A percentile compares a stretch with the other conserved stretches of the same genome.
Conservation (phyloP, 768 basidiomycete genomes). For the Amanita inopinata region DNA sequence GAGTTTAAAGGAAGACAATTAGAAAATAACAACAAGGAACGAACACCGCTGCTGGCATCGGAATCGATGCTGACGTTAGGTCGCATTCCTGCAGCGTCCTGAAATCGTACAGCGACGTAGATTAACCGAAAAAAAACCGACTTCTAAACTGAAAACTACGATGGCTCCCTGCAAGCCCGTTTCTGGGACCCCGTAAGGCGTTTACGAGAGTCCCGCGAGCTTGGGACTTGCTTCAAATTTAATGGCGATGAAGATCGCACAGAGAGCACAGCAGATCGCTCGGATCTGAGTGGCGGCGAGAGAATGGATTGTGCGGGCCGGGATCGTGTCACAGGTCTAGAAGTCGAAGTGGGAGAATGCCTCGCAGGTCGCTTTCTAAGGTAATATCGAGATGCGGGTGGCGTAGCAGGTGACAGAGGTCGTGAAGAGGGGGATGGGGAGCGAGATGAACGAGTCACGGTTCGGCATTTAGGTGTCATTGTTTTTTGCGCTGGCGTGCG, state of each 20-base stretch:
- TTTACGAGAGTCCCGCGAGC: neutral
- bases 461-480: slow-evolving; percentile 6
- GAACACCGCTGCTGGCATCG: no score
- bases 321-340: neutral
- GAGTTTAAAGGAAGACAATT: no score
- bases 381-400: slow-evolving; percentile 20
- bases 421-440: slow-evolving; percentile 9
- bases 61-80: no score
- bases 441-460: slow-evolving; percentile 11
- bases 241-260: neutral
- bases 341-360: slow-evolving; percentile 13
- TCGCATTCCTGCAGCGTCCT: no score
- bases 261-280: neutral
- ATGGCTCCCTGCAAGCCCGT: no score
- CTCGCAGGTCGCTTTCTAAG: slow-evolving; percentile 23
- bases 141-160: no score
- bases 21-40: no score
- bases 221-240: neutral
- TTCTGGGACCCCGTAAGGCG: no score
- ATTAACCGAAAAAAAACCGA: no score
- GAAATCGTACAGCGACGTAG: no score
- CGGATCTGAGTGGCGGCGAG: neutral
- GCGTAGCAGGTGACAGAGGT: slow-evolving; percentile 8
- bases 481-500: neutral
- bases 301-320: neutral